A percentile compares a stretch with the other conserved stretches of the same genome.
Conservation (phyloP, 176 grass and related monocot genomes). For the Chloris gayana region DNA sequence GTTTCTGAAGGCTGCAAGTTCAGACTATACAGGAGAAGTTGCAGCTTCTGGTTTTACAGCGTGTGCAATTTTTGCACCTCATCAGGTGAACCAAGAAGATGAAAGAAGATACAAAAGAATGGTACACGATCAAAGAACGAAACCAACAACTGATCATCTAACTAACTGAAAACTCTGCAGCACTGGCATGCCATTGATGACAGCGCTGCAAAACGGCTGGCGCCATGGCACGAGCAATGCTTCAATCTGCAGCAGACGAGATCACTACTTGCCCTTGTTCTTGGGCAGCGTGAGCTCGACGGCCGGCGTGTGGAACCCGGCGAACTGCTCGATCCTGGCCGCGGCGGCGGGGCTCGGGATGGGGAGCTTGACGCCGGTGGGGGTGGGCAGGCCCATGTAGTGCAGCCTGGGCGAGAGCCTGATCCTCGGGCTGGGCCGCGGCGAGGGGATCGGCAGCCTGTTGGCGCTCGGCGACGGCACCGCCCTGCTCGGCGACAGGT, state of each 20-base stretch:
- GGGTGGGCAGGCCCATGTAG: constrained; percentile 75
- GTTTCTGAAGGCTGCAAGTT: constrained; percentile 19
- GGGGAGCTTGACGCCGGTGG: constrained; percentile 34
- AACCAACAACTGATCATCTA: constrained; percentile 4
- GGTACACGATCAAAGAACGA: constrained; percentile 34
- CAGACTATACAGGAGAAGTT: neutral
- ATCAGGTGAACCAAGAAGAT: constrained; percentile 19
- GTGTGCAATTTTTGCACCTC: constrained; percentile 14
- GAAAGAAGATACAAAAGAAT: constrained; percentile 47
- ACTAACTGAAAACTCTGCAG: neutral
- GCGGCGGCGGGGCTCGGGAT: constrained; percentile 43
- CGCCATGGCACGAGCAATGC: neutral
- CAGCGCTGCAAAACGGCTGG: neutral
- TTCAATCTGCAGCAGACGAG: too few relatives aligned
- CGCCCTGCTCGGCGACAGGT: constrained; percentile 70
- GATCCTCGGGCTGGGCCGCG: constrained; percentile 68
- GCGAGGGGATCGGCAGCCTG: constrained; percentile 74
- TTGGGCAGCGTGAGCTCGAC: constrained; percentile 73
- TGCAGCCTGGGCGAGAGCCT: constrained; percentile 71
- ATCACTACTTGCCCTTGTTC: constrained; percentile 53
- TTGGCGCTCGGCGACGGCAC: constrained; percentile 42
- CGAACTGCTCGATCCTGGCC: constrained; percentile 40
- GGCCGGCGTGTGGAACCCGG: constrained; percentile 61
- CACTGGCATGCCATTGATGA: constrained; percentile 21
- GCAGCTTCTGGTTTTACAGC: neutral